Evolutionary conservation across 2,329 filamentous ascomycete genomes (phyloP).

Genomic region (Calycina herbarum): DNA sequence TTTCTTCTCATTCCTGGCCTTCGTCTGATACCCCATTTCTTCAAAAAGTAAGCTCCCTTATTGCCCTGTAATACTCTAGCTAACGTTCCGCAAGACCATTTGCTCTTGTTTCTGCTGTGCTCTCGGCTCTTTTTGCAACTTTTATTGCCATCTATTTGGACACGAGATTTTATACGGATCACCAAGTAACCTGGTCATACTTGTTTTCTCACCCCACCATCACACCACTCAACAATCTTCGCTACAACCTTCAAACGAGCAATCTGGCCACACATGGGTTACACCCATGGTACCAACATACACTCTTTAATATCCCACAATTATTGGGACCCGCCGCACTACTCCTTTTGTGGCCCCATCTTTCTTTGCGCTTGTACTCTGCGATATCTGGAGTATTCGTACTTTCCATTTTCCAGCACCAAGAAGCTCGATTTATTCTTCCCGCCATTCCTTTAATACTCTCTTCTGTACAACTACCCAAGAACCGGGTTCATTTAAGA

Average conservation of each 20-base stretch:
- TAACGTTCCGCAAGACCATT: constrained; percentile 47
- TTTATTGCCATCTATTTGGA: constrained; percentile 77
- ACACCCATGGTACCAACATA: constrained; percentile 77
- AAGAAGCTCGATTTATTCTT: constrained; percentile 76
- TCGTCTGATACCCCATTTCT: constrained; percentile 81
- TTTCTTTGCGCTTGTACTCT: constrained; percentile 66
- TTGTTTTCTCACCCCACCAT: constrained; percentile 66
- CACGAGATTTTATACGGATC: constrained; percentile 75
- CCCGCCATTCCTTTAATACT: constrained; percentile 76
- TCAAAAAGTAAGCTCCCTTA: constrained; percentile 63
- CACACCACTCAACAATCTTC: constrained; percentile 75
- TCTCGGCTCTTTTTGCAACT: constrained; percentile 66
- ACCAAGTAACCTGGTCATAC: constrained; percentile 63
- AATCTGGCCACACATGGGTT: constrained; percentile 76
- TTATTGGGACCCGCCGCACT: constrained; percentile 69
- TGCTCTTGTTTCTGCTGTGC: constrained; percentile 61
- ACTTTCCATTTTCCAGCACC: constrained; percentile 74
- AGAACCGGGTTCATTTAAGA: constrained; percentile 48
- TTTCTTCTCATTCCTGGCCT: constrained; percentile 84
- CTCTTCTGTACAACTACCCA: constrained; percentile 69
- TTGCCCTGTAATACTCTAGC: background rate
- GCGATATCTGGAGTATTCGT: constrained; percentile 70
- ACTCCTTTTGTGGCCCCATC: constrained; percentile 56
- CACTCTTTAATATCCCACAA: constrained; percentile 69
- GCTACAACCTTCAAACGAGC: constrained; percentile 68